phyloP scores from a whole-genome alignment of 257 asterid species.

The Fraxinus cuspidata region DNA sequence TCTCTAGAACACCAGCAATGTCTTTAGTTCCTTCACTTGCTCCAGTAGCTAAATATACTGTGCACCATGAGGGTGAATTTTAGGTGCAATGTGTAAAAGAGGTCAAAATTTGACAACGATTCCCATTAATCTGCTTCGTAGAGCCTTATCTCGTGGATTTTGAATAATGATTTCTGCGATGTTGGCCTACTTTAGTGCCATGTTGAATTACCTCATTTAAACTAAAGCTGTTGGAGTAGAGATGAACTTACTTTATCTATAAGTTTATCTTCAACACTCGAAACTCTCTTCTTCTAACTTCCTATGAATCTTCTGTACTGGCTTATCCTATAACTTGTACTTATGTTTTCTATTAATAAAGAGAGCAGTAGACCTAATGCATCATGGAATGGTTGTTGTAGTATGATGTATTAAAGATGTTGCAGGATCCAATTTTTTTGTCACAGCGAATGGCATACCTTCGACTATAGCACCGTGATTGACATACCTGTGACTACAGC shows the following conservation, averaged over 20 bases:
- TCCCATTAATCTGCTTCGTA: neutral
- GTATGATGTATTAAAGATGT: neutral
- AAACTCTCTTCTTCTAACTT: too few relatives aligned
- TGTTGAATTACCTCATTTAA: neutral
- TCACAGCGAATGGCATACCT: constrained; percentile 3
- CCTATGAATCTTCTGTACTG: too few relatives aligned
- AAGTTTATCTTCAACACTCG: too few relatives aligned
- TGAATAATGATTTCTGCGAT: neutral
- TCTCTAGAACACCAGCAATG: neutral
- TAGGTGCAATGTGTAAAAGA: neutral
- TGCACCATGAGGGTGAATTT: neutral
- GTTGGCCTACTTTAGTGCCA: neutral
- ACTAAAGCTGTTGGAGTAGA: neutral
- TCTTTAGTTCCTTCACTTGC: neutral
- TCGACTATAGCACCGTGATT: neutral
- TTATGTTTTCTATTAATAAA: too few relatives aligned
- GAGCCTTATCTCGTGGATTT: neutral
- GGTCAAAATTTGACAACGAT: neutral
- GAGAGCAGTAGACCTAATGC: neutral
- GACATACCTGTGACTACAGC: constrained; percentile 73
- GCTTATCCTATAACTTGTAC: too few relatives aligned
- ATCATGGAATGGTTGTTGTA: neutral
- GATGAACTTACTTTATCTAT: too few relatives aligned
- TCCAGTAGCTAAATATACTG: too few relatives aligned
- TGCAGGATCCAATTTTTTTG: neutral